Evolutionary conservation across 208 protist species (phyloP), one percentile per base, ranked within the genome.

Genomic region (Porcisia deanei): DNA sequence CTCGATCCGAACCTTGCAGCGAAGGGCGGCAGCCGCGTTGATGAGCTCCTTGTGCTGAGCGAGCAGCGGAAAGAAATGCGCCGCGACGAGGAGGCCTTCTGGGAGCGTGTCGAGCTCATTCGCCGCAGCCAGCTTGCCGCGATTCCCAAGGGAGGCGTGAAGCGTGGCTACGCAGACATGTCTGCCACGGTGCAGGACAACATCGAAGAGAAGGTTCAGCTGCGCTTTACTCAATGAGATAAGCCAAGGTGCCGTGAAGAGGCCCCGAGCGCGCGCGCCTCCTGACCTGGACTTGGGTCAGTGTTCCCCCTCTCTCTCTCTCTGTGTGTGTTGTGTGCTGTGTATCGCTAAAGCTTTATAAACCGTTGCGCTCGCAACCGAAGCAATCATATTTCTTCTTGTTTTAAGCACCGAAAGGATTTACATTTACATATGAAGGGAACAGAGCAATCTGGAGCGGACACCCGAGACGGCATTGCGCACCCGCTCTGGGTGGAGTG

Each of bases 91-190:
- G 82, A 89, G 65, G 73, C 85, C 9, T 97, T 95, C 75, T 97
- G 93, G 91, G 90, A 95, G 64, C 83, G 90, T 25, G 93, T 97
- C 18, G 93, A 97, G 79, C 82, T 94, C 43, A 97, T 97, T 68
- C 89, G 90, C 0, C 85, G 89, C 55, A 87, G 86, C 20, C 93
- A 97, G 74, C 57, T 94, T 8, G 86, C 86, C 18, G 86, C 86
- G 41, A 90, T 94, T 20, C 80, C 81, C 14, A 83, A 84, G n/a
- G 87, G 79, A 20, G 81, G 70, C 10, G 75, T 67, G 39, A 95
- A 95, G 81, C 86, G 91, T 14, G 70, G 69, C 34, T 94, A 97
- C 73, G 84, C 86, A 55, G 88, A 94, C 60, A 71, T 88, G 83
- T 71, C 80, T 0, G 49, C 72, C 22, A 85, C 85, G 16, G 83